Percentiles rank a stretch among this genome's conserved stretches.
Evolutionary conservation across 805 yeast genomes (phyloP).

Genomic region (Starmera amethionina): DNA sequence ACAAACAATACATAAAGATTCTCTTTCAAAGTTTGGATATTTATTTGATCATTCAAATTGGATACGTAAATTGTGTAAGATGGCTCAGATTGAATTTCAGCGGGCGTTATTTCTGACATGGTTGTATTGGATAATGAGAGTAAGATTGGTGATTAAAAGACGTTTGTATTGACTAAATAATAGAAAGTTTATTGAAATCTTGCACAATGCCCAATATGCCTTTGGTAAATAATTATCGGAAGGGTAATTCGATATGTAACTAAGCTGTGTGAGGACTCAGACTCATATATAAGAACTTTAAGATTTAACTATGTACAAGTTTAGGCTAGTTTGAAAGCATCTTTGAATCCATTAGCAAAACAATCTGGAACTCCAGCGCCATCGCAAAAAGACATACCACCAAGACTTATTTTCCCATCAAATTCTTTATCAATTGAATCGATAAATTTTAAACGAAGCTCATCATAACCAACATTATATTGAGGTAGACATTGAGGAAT

Average conservation of each 20-base stretch:
- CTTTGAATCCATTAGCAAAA: constrained; percentile 50
- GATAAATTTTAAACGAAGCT: constrained; percentile 26
- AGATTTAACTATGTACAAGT: too few species aligned
- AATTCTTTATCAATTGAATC: constrained; percentile 24
- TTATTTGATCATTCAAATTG: constrained; percentile 50
- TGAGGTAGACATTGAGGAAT: constrained; percentile 69
- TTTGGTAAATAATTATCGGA: too few species aligned
- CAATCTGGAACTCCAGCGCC: constrained; percentile 92
- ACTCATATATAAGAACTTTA: too few species aligned
- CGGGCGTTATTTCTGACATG: not conserved
- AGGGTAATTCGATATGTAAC: too few species aligned
- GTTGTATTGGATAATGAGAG: too few species aligned
- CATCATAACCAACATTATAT: constrained; percentile 60
- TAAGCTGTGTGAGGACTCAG: too few species aligned
- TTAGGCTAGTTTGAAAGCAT: constrained; percentile 28
- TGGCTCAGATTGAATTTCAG: not conserved
- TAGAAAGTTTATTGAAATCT: too few species aligned
- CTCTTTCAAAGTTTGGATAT: constrained; percentile 32
- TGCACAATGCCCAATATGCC: too few species aligned
- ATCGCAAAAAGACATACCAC: constrained; percentile 73
- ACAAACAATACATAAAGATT: constrained; percentile 50
- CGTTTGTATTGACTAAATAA: too few species aligned
- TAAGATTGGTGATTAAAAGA: too few species aligned
- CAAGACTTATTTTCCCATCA: constrained; percentile 38
- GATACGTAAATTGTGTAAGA: constrained; percentile 43